These are phyloP conservation scores for Pseudogymnoascus sp. DNA, from an alignment of 2,329 filamentous ascomycete species.

Conservation along the genomic window DNA sequence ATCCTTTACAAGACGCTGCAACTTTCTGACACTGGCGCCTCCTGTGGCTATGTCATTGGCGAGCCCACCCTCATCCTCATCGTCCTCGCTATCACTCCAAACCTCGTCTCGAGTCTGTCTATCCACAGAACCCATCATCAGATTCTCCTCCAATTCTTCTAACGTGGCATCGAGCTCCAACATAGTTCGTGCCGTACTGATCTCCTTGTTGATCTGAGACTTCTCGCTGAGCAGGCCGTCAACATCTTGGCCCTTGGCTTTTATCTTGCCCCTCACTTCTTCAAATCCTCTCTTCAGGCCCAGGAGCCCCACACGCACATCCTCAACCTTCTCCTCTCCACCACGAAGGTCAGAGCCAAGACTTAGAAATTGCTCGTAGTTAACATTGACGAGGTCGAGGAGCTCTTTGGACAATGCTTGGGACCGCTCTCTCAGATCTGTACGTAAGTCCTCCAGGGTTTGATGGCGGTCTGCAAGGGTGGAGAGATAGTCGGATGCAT, in stretches of 20 bases:
- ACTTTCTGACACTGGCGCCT: constrained; percentile 23
- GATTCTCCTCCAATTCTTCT: constrained; percentile 51
- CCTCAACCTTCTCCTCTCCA: constrained; percentile 85
- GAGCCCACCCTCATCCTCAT: constrained; percentile 29
- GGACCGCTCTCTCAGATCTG: constrained; percentile 75
- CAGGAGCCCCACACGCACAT: constrained; percentile 77
- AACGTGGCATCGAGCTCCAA: constrained; percentile 60
- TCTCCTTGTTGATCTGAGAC: constrained; percentile 51
- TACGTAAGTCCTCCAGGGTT: constrained; percentile 85
- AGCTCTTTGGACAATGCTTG: constrained; percentile 77
- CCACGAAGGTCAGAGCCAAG: constrained; percentile 74
- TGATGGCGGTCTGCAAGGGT: constrained; percentile 82
- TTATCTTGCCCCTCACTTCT: constrained; percentile 60
- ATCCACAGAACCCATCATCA: constrained; percentile 43
- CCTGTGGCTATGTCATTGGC: constrained; percentile 24
- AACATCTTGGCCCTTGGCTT: constrained; percentile 55
- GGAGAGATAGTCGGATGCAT: constrained; percentile 74
- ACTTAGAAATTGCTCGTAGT: constrained; percentile 85
- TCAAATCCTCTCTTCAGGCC: constrained; percentile 79
- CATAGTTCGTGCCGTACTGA: constrained; percentile 54
- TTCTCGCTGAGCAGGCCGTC: constrained; percentile 57
- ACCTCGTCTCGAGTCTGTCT: constrained; percentile 21
- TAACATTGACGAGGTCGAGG: constrained; percentile 87
- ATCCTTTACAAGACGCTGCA: constrained; percentile 49
- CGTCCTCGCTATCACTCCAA: constrained; percentile 34